Base-by-base conservation (phyloP, 208 protist genomes). In the Acanthamoeba sp. region DNA sequence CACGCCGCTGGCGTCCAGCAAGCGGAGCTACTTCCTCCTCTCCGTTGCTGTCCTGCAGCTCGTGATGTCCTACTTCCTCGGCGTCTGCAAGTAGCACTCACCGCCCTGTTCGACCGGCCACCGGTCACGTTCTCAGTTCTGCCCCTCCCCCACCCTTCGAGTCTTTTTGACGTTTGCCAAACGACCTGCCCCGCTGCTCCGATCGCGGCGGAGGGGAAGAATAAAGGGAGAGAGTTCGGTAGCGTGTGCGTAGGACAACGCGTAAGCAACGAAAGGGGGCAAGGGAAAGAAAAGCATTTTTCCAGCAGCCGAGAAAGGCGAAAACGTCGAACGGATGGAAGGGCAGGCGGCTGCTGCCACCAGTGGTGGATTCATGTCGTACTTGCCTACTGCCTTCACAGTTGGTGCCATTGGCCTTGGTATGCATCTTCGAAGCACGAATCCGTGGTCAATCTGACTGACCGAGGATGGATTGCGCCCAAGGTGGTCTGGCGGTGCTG, bases 31-130 rank as follows among this genome's bases (percentile, higher is more conserved):
- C 42, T 93, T 93, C 89, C 48, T 93, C 18, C 89, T 93, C 2
- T 84, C 48, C 40, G 66, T 93, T 18, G 89, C 89, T 12, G 48
- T 93, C 24, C 69, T 93, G n/a, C 89, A 93, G 34, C 40, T 93
- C 89, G 34, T 93, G 5, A 69, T 93, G 64, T 93, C 66, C 64
- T 93, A 93, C 89, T 93, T 84, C 48, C 89, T 93, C 32, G 89
- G 89, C 20, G 89, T 93, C 9, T 71, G 45, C 76, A 85, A 85
- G 42, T 85, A n/a, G n/a, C n/a, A n/a, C n/a, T n/a, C n/a, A n/a
- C n/a, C n/a, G n/a, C n/a, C n/a, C n/a, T n/a, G n/a, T n/a, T n/a
- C n/a, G n/a, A n/a, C n/a, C n/a, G n/a, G n/a, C n/a, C n/a, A n/a
- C n/a, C n/a, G n/a, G n/a, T n/a, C n/a, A n/a, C n/a, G n/a, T n/a